Base-by-base conservation (phyloP, 768 basidiomycete species). In the Calocera viscosa region DNA sequence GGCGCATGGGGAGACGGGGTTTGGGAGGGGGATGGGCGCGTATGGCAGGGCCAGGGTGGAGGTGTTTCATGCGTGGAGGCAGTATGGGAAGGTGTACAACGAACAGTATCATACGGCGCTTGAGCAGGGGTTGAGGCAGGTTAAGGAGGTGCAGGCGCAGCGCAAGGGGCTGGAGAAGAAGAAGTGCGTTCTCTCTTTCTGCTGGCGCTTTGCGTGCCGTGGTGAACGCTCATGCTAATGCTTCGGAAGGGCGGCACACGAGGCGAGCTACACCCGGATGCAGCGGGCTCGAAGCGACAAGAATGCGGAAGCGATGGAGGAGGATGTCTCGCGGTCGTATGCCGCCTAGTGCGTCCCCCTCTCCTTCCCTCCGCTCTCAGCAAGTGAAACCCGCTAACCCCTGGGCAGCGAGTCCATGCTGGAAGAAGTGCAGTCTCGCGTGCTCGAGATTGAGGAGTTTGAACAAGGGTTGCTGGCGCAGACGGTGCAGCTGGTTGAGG, bases 201-300 rank as follows among this genome's bases (percentile, higher is more conserved):
- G 14, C 24, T n/a, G 11, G 14, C 22, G 12, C 14, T 19, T 17
- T 7, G 24, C 43, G 7, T 5, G 8, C 24, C 24, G 24, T 12
- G 53, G 30, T 26, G 7, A 60, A 30, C 14, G 30, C 35, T 5
- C 35, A 38, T 38, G 35, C 5, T 14, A 38, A 5, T 14, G 35
- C 35, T 5, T 38, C 7, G 8, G 26, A 5, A 60, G 53, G 30
- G 14, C 11, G 22, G 53, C 53, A 26, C 30, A 60, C 30, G 53
- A 60, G 30, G 30, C 53, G 30, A 60, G 53, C 30, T 12, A 16
- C 26, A 32, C 2, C 14, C 2, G 26, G 30, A 2, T 60, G 26
- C 53, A 60, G 53, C 24, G 30, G 22, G 53, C 53, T 19, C 79
- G 72, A 69, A 81, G 80, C 78, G 80, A 80, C 71, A 80, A 63